These are phyloP conservation scores for Saxophila tyrrhenica DNA, from an alignment of 495 filamentous ascomycete species.

Conservation along the genomic window DNA sequence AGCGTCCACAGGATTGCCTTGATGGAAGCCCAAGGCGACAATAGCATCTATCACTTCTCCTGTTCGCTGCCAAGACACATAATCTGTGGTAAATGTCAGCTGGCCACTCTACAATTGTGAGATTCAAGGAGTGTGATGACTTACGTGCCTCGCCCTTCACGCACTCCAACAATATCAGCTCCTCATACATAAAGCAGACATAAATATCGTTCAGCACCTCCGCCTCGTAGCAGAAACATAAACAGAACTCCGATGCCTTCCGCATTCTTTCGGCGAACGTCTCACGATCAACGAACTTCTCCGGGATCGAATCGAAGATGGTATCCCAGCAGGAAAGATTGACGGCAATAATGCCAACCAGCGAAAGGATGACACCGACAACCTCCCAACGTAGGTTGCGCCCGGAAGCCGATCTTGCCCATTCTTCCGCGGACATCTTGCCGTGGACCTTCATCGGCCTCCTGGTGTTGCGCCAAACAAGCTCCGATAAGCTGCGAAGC, in stretches of 20 bases:
- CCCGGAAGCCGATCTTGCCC: slow-evolving; percentile 28
- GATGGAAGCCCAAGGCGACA: slow-evolving; percentile 49
- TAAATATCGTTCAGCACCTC: slow-evolving; percentile 29
- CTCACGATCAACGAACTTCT: slow-evolving; percentile 19
- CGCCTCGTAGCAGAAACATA: slow-evolving; percentile 25
- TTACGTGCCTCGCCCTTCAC: slow-evolving; percentile 18
- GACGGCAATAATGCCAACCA: slow-evolving; percentile 35
- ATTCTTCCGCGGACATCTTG: slow-evolving; percentile 23
- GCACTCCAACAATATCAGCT: slow-evolving; percentile 19
- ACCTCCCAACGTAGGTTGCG: slow-evolving; percentile 49
- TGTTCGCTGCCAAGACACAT: slow-evolving; percentile 42
- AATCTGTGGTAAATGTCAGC: slow-evolving; percentile 25
- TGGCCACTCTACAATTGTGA: neutral
- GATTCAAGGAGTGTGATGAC: neutral
- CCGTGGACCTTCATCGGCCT: slow-evolving; percentile 21
- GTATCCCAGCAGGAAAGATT: slow-evolving; percentile 30
- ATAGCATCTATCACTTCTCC: slow-evolving; percentile 41
- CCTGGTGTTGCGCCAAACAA: slow-evolving; percentile 26
- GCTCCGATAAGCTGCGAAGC: slow-evolving; percentile 21
- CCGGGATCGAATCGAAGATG: slow-evolving; percentile 25
- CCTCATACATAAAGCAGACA: slow-evolving; percentile 28
- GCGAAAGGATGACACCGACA: slow-evolving; percentile 41
- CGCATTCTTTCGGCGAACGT: slow-evolving; percentile 21
- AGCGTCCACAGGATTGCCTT: slow-evolving; percentile 34
- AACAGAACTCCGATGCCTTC: slow-evolving; percentile 24